These are phyloP conservation scores for Coprinopsis cinerea DNA, from an alignment of 768 basidiomycete genomes.

Conservation along the genomic window DNA sequence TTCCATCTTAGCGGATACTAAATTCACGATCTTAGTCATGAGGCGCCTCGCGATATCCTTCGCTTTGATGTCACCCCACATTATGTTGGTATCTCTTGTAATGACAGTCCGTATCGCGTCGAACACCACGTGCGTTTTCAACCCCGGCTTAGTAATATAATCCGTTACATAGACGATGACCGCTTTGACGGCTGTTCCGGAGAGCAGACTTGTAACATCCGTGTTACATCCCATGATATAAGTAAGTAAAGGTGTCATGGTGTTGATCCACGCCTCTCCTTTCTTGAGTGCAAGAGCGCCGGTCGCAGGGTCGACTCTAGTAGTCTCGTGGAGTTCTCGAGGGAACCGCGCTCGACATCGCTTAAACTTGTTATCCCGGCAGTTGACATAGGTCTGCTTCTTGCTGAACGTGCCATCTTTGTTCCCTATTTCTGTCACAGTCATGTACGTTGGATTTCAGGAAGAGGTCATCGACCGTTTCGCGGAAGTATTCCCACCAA, in stretches of 20 bases:
- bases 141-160: background rate
- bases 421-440: background rate
- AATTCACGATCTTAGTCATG: constrained; percentile 24
- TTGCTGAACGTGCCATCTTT: background rate
- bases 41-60: constrained; percentile 12
- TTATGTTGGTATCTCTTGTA: background rate
- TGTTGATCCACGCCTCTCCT: background rate
- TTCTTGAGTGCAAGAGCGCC: background rate
- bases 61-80: background rate
- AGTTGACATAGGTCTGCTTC: background rate
- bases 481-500: background rate
- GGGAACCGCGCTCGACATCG: background rate
- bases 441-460: background rate
- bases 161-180: background rate
- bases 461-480: background rate
- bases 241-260: background rate
- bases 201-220: background rate
- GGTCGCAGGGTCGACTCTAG: background rate
- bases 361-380: background rate
- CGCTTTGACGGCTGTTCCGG: constrained; percentile 1
- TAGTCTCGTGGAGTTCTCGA: background rate
- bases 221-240: constrained; percentile 1
- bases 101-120: background rate
- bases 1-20: constrained; percentile 22
- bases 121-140: constrained; percentile 1